Evolutionary conservation across 495 filamentous ascomycete species (phyloP), one percentile per base, ranked within the genome.

Genomic region (Amorphotheca resinae): DNA sequence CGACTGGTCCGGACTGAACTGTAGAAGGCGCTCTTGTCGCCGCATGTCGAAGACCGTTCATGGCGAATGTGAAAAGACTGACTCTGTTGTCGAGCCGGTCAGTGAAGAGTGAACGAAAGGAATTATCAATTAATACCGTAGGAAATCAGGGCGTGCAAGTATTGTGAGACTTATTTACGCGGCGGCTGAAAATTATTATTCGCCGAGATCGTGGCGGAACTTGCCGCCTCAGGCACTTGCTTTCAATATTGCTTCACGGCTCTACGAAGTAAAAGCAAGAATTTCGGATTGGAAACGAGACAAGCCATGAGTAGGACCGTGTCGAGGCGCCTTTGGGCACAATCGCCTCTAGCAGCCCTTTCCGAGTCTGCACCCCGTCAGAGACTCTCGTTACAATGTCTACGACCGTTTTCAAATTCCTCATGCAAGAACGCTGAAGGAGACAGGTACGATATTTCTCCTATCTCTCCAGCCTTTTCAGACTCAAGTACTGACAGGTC

Each of bases 11-110:
- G 53, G 49, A 55, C 50, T 39, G 60, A 36, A 61, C 61, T 36
- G 52, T 50, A 20, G 53, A 62, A 49, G 58, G 60, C 47, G 50
- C 52, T 52, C 63, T 60, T 57, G 60, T 64, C 41, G 61, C 52
- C 28, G 59, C 56, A 45, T 66, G 58, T 54, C 68, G 56, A 31
- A 69, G 53, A 43, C 65, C 59, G 47, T 64, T 63, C 71, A 75
- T 75, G 37, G 48, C 53, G 56, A 41, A 28, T 37, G 32, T 16
- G 5, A 4, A 37, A 37, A 37, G 17, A 37, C 6, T 21, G 34
- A 37, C 34, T 17, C 34, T 20, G 17, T 7, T 37, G 4, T 15
- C 9, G 14, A 5, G 26, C 16, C 3, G 36, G 37, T 17, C 32
- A 16, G 16, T 36, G 18, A 45, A 23, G 18, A 41, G 22, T 40